phyloP scores from a whole-genome alignment of 164 flowering plant genomes.

The Vitis labrusca region DNA sequence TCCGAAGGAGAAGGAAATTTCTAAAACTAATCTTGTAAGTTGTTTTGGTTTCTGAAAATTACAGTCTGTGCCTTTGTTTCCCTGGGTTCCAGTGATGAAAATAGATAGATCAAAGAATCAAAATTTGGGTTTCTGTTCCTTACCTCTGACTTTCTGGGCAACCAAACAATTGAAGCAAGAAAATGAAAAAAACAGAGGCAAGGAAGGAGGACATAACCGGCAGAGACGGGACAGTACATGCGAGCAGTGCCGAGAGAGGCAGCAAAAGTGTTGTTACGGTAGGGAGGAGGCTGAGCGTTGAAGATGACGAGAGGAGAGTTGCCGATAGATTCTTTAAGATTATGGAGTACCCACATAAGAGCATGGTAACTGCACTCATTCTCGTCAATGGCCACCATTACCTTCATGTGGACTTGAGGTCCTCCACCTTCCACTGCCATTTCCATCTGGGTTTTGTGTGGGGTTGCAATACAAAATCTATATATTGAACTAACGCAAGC shows the following conservation, averaged over 20 bases:
- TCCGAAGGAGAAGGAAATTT: too few relatives aligned
- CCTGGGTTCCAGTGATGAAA: too few relatives aligned
- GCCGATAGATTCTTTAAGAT: conserved; percentile 26
- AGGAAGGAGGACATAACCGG: conserved; percentile 7
- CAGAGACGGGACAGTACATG: conserved; percentile 11
- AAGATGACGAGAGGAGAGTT: conserved; percentile 19
- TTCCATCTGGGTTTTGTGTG: too few relatives aligned
- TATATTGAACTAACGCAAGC: too few relatives aligned
- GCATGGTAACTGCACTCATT: conserved; percentile 29
- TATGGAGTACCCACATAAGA: conserved; percentile 34
- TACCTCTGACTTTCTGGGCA: too few relatives aligned
- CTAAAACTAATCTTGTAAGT: too few relatives aligned
- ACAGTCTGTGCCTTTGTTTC: too few relatives aligned
- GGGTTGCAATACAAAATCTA: too few relatives aligned
- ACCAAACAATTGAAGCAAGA: not conserved
- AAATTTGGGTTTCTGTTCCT: too few relatives aligned
- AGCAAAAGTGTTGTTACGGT: conserved; percentile 1
- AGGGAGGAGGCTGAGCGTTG: conserved; percentile 18
- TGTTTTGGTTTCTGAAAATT: too few relatives aligned
- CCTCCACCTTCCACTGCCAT: too few relatives aligned
- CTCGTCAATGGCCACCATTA: conserved; percentile 40
- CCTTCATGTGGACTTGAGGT: conserved; percentile 14
- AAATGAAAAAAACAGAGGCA: not conserved
- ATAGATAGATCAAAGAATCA: too few relatives aligned
- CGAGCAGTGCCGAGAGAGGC: conserved; percentile 21